These are phyloP conservation scores for Paraconiothyrium brasiliense DNA, from an alignment of 2,329 filamentous ascomycete species.

Conservation along the genomic window DNA sequence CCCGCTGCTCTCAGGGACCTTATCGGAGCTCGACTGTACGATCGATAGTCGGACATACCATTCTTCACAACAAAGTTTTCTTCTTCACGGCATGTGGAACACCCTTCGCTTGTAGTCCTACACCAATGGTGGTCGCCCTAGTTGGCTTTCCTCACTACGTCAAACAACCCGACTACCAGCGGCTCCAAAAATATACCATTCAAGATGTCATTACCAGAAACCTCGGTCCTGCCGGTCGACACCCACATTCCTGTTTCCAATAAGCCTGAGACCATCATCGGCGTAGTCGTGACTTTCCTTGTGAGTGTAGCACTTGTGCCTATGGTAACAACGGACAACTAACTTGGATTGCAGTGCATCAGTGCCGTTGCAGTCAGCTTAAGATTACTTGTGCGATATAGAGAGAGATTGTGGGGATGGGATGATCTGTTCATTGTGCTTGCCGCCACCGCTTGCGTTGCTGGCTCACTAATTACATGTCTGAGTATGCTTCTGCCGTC, in stretches of 20 bases:
- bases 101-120: conserved; percentile 8
- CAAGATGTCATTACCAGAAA: conserved; percentile 32
- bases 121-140: not conserved
- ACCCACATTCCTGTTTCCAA: conserved; percentile 41
- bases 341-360: not conserved
- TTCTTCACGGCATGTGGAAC: not conserved
- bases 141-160: not conserved
- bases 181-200: not conserved
- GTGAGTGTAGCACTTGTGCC: conserved; percentile 28
- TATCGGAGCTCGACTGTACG: not conserved
- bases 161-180: conserved; percentile 5
- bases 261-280: conserved; percentile 39
- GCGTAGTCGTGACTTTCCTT: conserved; percentile 39
- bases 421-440: conserved; percentile 48
- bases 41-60: not conserved
- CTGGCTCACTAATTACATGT: conserved; percentile 42
- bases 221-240: conserved; percentile 38
- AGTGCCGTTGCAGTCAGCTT: conserved; percentile 31
- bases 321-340: not conserved
- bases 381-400: conserved; percentile 42
- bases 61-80: not conserved
- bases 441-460: conserved; percentile 32
- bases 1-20: not conserved
- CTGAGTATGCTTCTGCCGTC: conserved; percentile 35
- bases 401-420: conserved; percentile 44